Base-by-base conservation (phyloP, 2,329 filamentous ascomycete species). In the Hypomyces perniciosus region DNA sequence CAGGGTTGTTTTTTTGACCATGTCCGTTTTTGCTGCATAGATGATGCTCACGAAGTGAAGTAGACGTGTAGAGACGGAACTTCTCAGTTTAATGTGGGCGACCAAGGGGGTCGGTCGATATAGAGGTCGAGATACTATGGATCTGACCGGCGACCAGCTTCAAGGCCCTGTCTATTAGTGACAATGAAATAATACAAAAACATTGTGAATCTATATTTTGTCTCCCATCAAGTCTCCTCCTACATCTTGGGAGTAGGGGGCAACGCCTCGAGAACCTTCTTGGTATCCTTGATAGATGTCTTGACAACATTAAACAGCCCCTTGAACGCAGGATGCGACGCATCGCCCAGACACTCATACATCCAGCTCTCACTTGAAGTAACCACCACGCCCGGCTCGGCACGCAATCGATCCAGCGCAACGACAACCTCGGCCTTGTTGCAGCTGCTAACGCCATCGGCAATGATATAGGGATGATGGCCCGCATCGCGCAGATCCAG, bases 311-410 rank as follows among this genome's bases (percentile, higher is more conserved):
- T 77, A 55, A 87, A 84, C 43, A 96, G 76, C 27, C 75, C 75
- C 71, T 80, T 86, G 65, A 96, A 96, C 69, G 84, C 82, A 1
- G 76, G 70, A 60, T 85, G 81, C 9, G 71, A 76, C 6, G 92
- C 89, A 71, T 96, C 91, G 13, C 88, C 89, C 73, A 96, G 79
- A 61, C 83, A 83, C 74, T 97, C 91, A 71, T 95, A 97, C 64
- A 96, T 71, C 71, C 88, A 85, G 68, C 88, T 87, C 80, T 97
- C 92, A 68, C 88, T 93, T 27, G 85, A 90, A 13, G 90, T 96
- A 31, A 97, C 83, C 4, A 81, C 72, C 34, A 84, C 88, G 1
- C 91, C 91, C 2, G 57, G 59, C 58, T 86, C 90, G 58, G 79
- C 76, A 59, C 89, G 75, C 71, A 97, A 66, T 55, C 92, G 72